Conservation (phyloP, 75 land plant genomes). For the Pseudotsuga menziesii region DNA sequence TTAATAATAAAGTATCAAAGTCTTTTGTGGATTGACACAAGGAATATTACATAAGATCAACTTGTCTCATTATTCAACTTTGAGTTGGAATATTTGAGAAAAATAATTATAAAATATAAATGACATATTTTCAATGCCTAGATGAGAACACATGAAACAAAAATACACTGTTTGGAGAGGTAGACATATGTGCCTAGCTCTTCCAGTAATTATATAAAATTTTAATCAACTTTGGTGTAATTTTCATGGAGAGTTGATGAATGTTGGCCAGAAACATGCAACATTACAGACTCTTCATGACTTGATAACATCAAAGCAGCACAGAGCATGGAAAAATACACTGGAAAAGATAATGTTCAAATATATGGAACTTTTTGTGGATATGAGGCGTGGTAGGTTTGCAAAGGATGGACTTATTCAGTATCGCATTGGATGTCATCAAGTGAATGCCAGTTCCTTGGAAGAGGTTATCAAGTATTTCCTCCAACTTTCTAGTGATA, state of each 20-base stretch:
- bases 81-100: too few species aligned
- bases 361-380: conserved; percentile 93
- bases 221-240: too few species aligned
- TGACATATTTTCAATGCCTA: too few species aligned
- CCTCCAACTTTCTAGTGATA: conserved; percentile 79
- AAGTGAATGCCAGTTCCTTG: conserved; percentile 83
- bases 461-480: conserved; percentile 96
- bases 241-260: conserved; percentile 68
- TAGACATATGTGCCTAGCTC: too few species aligned
- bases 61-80: too few species aligned
- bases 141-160: too few species aligned
- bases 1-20: too few species aligned
- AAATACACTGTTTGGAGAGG: too few species aligned
- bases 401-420: conserved; percentile 97
- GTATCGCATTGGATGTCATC: conserved; percentile 89
- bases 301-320: conserved; percentile 74
- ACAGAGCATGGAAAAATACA: conserved; percentile 86
- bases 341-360: conserved; percentile 88
- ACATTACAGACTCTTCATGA: conserved; percentile 83
- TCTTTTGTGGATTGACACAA: too few species aligned
- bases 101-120: too few species aligned
- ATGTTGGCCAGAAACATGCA: conserved; percentile 90
- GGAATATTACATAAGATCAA: too few species aligned
- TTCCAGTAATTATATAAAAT: too few species aligned
- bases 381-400: conserved; percentile 82